phyloP scores from a whole-genome alignment of 345 rosid genomes.

The Brassica cretica region DNA sequence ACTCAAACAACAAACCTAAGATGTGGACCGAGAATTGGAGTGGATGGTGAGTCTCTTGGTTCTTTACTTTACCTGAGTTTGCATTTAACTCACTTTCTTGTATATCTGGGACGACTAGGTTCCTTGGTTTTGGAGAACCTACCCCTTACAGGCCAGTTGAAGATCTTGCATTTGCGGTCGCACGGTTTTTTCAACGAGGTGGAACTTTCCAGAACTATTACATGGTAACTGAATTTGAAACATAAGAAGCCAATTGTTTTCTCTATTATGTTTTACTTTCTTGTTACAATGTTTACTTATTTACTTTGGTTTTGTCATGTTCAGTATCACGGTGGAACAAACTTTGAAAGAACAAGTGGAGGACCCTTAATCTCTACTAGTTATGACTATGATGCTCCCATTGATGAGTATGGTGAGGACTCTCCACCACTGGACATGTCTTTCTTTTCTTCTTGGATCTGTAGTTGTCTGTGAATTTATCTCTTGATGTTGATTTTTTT shows the following conservation, averaged over 20 bases:
- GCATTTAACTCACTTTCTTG: constrained; percentile 22
- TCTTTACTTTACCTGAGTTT: not conserved
- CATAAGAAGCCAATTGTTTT: not conserved
- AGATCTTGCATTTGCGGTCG: constrained; percentile 93
- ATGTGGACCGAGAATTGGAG: constrained; percentile 99
- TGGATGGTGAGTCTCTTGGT: constrained; percentile 67
- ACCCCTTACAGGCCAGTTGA: constrained; percentile 85
- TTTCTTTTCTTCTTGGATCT: not conserved
- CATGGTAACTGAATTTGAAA: constrained; percentile 54
- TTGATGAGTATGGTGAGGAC: constrained; percentile 85
- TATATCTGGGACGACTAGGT: constrained; percentile 47
- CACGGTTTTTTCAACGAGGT: constrained; percentile 85
- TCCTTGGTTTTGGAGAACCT: constrained; percentile 73
- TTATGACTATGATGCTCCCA: constrained; percentile 96
- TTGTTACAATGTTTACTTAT: not conserved
- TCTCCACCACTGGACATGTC: not conserved
- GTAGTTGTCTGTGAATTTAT: not conserved
- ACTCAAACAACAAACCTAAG: constrained; percentile 78
- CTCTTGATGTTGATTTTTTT: not conserved
- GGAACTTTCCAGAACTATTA: constrained; percentile 98
- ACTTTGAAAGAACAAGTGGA: constrained; percentile 75
- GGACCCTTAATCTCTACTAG: constrained; percentile 95
- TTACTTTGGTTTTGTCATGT: constrained; percentile 6
- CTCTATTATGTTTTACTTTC: not conserved
- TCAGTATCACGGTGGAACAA: constrained; percentile 97